These are phyloP conservation scores for Ettlia oleoabundans DNA, from an alignment of 139 green algal genomes.

Conservation along the genomic window DNA sequence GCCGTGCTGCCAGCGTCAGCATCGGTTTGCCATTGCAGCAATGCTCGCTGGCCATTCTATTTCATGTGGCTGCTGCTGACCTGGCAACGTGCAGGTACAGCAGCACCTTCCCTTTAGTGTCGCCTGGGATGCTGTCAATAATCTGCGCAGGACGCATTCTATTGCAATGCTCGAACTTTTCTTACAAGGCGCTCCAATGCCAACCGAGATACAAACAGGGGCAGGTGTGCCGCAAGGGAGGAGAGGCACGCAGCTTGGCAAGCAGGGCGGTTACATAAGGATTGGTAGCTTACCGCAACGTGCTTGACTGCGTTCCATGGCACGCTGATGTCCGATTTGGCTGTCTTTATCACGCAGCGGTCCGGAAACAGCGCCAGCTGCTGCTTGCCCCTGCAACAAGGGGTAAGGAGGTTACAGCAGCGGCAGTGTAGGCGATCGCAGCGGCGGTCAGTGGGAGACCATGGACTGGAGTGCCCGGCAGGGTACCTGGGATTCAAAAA, in stretches of 20 bases:
- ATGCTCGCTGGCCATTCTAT: no score
- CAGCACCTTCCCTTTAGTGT: slow-evolving; percentile 46
- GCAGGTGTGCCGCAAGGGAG: background rate
- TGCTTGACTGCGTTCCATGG: slow-evolving; percentile 33
- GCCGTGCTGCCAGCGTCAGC: background rate
- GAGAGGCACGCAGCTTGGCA: background rate
- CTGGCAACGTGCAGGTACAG: slow-evolving; percentile 37
- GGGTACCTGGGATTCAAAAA: slow-evolving; percentile 31
- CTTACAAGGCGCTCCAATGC: background rate
- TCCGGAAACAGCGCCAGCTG: slow-evolving; percentile 43
- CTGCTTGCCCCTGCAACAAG: slow-evolving; percentile 42
- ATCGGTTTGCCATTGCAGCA: background rate
- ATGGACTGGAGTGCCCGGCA: background rate
- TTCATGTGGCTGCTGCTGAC: background rate
- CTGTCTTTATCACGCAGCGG: slow-evolving; percentile 32
- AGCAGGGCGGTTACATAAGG: background rate
- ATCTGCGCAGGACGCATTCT: slow-evolving; percentile 21
- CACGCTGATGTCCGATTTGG: slow-evolving; percentile 36
- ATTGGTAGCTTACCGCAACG: slow-evolving; percentile 29
- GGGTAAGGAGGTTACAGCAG: background rate
- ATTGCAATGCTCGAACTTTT: no score
- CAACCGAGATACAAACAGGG: background rate
- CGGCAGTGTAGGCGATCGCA: background rate
- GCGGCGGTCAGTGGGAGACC: no score
- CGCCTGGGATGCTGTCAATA: slow-evolving; percentile 42